A percentile compares a stretch with the other conserved stretches of the same genome.
Evolutionary conservation across 2,329 filamentous ascomycete species (phyloP).

Genomic region (Aspergillus ochraceoroseus): DNA sequence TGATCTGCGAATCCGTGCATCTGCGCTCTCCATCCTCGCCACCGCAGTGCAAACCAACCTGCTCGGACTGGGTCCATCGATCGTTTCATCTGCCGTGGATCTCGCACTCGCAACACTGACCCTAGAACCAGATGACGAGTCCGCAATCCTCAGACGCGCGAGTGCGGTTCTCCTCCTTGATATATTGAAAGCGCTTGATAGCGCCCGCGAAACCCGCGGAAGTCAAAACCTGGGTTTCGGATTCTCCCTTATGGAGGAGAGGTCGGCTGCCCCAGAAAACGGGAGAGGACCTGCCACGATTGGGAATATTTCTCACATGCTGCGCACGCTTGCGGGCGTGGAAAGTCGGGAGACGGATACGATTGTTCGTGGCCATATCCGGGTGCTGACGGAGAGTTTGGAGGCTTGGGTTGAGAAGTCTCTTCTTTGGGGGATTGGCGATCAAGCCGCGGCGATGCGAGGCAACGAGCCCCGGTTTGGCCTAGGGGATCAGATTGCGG

Average conservation of each 20-base stretch:
- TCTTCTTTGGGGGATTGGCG: conserved; percentile 38
- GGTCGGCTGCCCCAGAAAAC: neutral
- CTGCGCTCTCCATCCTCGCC: conserved; percentile 42
- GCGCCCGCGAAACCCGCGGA: conserved; percentile 29
- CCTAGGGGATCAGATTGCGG: conserved; percentile 38
- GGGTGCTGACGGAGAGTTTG: conserved; percentile 39
- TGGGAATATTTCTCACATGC: conserved; percentile 39
- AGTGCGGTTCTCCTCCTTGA: conserved; percentile 41
- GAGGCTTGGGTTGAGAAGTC: conserved; percentile 44
- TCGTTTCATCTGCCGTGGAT: conserved; percentile 38
- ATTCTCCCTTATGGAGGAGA: conserved; percentile 33
- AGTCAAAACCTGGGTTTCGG: conserved; percentile 37
- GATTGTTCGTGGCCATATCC: conserved; percentile 40
- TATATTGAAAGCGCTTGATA: conserved; percentile 39
- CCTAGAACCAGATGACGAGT: conserved; percentile 35
- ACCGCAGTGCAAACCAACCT: conserved; percentile 41
- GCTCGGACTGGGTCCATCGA: conserved; percentile 33
- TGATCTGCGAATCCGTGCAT: conserved; percentile 42
- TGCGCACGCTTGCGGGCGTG: conserved; percentile 36
- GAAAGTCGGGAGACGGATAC: conserved; percentile 38
- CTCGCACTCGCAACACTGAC: conserved; percentile 39
- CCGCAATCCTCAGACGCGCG: conserved; percentile 41
- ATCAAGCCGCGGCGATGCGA: conserved; percentile 17
- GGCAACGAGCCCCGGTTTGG: conserved; percentile 27
- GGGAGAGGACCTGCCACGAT: conserved; percentile 25